Evolutionary conservation across 805 yeast genomes (phyloP), one percentile per base, ranked within the genome.

Genomic region (Candida nitratophila): DNA sequence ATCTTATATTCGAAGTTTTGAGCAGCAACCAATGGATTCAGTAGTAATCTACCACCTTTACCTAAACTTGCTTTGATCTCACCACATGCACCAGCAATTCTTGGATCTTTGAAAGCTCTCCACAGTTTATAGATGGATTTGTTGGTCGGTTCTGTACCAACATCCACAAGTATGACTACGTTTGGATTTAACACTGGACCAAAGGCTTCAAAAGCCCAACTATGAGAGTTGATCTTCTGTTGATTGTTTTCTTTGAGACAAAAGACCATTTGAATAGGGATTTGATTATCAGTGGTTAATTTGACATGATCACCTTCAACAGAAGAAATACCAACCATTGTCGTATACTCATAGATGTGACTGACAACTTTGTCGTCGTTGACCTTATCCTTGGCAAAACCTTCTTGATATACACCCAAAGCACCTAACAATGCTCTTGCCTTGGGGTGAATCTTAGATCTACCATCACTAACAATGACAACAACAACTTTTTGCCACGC

Each of bases 21-120:
- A 0, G 97, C 95, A 3, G 98, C 96, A 10, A 91, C 91, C 44
- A 91, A 65, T 9, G 99, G 98, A 59, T 91, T 91, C 15, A 81
- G 50, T 37, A 91, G 66, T 32, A 73, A 57, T 22, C 55, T 55
- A 37, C 63, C 64, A 15, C 66, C 63, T 39, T 57, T 62, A 2
- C 98, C 97, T 43, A 90, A 67, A 62, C 83, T 81, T 0, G 93
- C 95, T 50, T 80, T 83, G 64, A 93, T 91, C 60, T 93, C 98
- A 44, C 99, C 99, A 77, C 99, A 91, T 1, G 97, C 95, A 34
- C 99, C 99, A 2, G 96, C 99, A 19, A 91, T 95, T 43, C 79
- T 76, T 2, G 88, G 83, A 53, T 81, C 74, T 47, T 71, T 71
- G 58, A 91, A 93, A 35, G 90, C 77, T 60, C 81, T 81, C 99